Percentiles rank a stretch among this genome's conserved stretches.
Evolutionary conservation across 352 stramenopile genomes (phyloP).

Genomic region (Elongisporangium anandrum): DNA sequence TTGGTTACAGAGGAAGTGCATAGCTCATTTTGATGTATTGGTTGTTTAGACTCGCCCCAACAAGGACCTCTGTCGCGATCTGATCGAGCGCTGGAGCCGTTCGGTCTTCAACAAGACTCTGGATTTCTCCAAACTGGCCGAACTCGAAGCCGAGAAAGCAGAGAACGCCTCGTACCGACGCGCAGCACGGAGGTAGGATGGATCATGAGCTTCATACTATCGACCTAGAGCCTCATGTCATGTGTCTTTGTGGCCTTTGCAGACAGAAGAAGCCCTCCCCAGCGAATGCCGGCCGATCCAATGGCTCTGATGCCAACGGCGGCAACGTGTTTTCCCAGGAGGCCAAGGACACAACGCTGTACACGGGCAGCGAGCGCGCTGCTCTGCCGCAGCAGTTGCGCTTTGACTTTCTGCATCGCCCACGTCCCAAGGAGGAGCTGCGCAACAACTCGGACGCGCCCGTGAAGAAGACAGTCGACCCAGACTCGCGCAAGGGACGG

Average conservation of each 20-base stretch:
- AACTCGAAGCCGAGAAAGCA: constrained; percentile 82
- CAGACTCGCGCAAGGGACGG: constrained; percentile 75
- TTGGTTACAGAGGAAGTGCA: neutral
- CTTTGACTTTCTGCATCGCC: constrained; percentile 81
- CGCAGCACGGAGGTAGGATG: constrained; percentile 32
- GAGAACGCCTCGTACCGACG: constrained; percentile 73
- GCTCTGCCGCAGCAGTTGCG: constrained; percentile 68
- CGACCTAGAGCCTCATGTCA: neutral
- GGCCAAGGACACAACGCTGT: constrained; percentile 22
- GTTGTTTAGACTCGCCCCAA: constrained; percentile 65
- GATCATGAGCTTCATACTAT: neutral
- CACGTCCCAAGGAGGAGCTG: constrained; percentile 77
- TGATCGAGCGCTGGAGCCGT: constrained; percentile 86
- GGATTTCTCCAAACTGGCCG: constrained; percentile 82
- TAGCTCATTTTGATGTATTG: constrained; percentile 3
- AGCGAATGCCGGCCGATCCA: constrained; percentile 11
- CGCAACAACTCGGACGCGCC: constrained; percentile 24
- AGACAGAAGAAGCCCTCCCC: constrained; percentile 41
- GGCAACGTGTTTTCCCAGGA: constrained; percentile 57
- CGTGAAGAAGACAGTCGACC: constrained; percentile 52
- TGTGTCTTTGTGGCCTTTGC: constrained; percentile 2
- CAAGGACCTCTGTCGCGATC: constrained; percentile 79
- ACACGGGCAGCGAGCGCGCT: constrained; percentile 53
- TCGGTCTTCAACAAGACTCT: constrained; percentile 88
- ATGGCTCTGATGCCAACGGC: constrained; percentile 11